Percentiles rank a stretch among this genome's conserved stretches.
phyloP scores from a whole-genome alignment of 192 early-diverging fungal species.

The Paraglomus occultum region DNA sequence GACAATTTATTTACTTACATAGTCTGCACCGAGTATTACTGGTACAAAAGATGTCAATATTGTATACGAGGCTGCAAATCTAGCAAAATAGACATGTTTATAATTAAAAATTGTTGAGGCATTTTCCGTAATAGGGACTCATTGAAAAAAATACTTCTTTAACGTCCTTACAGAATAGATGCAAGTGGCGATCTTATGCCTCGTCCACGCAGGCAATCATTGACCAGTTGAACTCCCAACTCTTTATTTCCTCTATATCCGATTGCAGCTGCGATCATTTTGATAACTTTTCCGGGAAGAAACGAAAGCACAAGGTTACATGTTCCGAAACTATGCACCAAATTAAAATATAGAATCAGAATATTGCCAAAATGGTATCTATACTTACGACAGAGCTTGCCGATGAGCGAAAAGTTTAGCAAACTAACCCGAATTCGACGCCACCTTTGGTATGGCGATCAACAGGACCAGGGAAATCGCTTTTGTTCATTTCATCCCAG shows the following conservation, averaged over 20 bases:
- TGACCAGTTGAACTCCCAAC: constrained; percentile 52
- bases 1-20: constrained; percentile 24
- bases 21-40: constrained; percentile 41
- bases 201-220: constrained; percentile 43
- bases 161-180: constrained; percentile 47
- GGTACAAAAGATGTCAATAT: constrained; percentile 49
- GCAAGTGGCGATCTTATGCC: constrained; percentile 52
- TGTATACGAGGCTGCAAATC: constrained; percentile 44
- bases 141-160: neutral
- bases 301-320: constrained; percentile 47
- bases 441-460: constrained; percentile 52
- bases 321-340: constrained; percentile 35
- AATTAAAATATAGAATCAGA: neutral
- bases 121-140: neutral
- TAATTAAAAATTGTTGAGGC: neutral
- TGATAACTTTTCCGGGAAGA: constrained; percentile 48
- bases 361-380: neutral
- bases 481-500: constrained; percentile 48
- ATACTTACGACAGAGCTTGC: neutral
- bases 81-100: neutral
- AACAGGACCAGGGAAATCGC: constrained; percentile 37
- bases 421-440: constrained; percentile 51
- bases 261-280: constrained; percentile 46
- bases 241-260: constrained; percentile 54
- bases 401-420: neutral